Base-by-base conservation (phyloP, 768 basidiomycete genomes). In the Agrocybe praecox region DNA sequence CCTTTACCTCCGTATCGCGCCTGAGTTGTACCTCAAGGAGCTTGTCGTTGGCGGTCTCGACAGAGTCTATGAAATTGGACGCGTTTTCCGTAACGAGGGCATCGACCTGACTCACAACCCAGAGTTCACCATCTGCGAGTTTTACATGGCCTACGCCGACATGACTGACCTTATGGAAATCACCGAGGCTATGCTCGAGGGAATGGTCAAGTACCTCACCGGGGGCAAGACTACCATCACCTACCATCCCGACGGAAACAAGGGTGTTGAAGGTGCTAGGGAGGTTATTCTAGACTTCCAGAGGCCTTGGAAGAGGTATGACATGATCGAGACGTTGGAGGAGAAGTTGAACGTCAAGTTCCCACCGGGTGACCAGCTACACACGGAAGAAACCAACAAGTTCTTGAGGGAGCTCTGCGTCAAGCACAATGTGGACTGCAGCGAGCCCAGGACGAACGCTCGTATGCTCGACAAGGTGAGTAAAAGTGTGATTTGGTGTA, bases 61-160 rank as follows among this genome's bases (percentile, higher is more conserved):
- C 72, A 89, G 97, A 45, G 97, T 99, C 12, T 99, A 94, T 74
- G 97, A 99, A 75, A 98, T 99, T 60, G 97, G 96, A 2, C 88
- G 96, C 42, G 95, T 98, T 12, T 99, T 98, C 84, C 81, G 97
- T 46, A 99, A 98, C 73, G 97, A 99, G 72, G 92, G 96, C 26
- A 99, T 99, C 68, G 97, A 99, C 76, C 77, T 99, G 62, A 99
- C 97, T 17, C 97, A 99, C 74, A 99, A 99, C 74, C 97, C 97
- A 63, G 97, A 99, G 72, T 98, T 98, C 78, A 92, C 94, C 6
- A 96, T 98, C 76, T 98, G 96, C 82, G 96, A 99, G 77, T 98
- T 99, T 76, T 99, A 98, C 70, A 98, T 99, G 96, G 96, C 97
- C 26, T 98, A 98, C 65, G 97, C 97, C 56, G 97, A 98, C 72